phyloP scores from a whole-genome alignment of 805 yeast genomes.

The Nakazawaea ambrosiae region DNA sequence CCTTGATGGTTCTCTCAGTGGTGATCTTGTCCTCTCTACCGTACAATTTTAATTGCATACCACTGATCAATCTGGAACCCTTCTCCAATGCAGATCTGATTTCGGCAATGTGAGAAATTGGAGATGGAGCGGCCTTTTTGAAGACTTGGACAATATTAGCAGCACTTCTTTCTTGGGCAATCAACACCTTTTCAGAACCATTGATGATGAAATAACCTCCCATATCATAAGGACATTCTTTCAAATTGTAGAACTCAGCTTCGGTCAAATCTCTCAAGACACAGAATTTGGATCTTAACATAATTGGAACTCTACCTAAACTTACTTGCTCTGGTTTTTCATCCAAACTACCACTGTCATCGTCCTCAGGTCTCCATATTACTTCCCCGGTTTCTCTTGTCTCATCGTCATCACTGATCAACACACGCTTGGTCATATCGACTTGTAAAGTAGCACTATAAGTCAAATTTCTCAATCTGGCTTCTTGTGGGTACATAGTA shows the following conservation, averaged over 20 bases:
- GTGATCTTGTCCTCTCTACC: constrained; percentile 69
- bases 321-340: constrained; percentile 66
- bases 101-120: constrained; percentile 93
- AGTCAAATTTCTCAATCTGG: constrained; percentile 90
- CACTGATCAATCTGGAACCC: constrained; percentile 91
- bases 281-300: constrained; percentile 96
- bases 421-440: constrained; percentile 87
- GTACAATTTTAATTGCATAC: constrained; percentile 88
- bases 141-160: constrained; percentile 98
- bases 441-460: constrained; percentile 95
- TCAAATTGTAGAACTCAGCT: constrained; percentile 87
- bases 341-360: constrained; percentile 54
- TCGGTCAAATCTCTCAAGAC: constrained; percentile 84
- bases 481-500: constrained; percentile 97
- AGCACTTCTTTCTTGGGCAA: constrained; percentile 98
- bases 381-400: constrained; percentile 36
- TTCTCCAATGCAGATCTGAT: constrained; percentile 95
- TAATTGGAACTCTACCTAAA: constrained; percentile 96
- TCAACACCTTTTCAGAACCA: constrained; percentile 96
- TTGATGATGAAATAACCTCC: constrained; percentile 98
- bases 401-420: constrained; percentile 73
- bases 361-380: constrained; percentile 10
- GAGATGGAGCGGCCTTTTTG: constrained; percentile 95
- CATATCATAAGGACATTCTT: constrained; percentile 99
- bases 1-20: constrained; percentile 79